Base-by-base conservation (phyloP, 805 yeast genomes). In the Starmerella sirachaensis region DNA sequence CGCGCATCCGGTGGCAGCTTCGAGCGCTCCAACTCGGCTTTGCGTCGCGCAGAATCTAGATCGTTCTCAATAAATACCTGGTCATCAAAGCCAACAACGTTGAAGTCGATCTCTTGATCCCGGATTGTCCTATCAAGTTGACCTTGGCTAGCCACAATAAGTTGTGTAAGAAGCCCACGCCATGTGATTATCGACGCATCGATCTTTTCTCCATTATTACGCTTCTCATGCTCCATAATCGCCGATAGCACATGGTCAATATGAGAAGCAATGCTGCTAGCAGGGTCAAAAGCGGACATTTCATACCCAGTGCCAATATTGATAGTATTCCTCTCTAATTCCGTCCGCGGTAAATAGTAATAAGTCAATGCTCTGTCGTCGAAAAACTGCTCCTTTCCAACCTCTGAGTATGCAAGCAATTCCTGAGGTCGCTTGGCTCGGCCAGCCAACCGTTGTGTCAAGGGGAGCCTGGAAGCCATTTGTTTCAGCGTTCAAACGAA, bases 371-470 rank as follows among this genome's bases (percentile, higher is more conserved):
- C 66, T 0, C 72, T 57, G 37, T 72, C 72, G 47, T 74, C 76
- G 17, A 36, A 34, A n/a, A 30, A 46, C 8, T 71, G 58, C 4
- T 59, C 54, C 7, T 18, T 13, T 21, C 60, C 52, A 20, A 69
- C 65, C 17, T 66, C 76, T 1, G 88, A 74, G 54, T 65, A 88
- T 4, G 71, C 57, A n/a, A 71, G 65, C 3, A 88, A 48, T 57
- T 91, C 95, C 47, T 77, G 78, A 2, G 98, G 97, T 56, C 84
- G 93, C 51, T 78, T 76, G 37, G 86, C 64, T 2, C 83, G 72
- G 0, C 88, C 74, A 9, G 48, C 48, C 14, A 54, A 43, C 16
- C 60, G 41, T 25, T 53, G 49, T 9, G 36, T 31, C 8, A 54
- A 37, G 6, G 57, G 53, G 20, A 56, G 38, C 19, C 41, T 25